phyloP scores from a whole-genome alignment of 805 yeast species.

The Sugiyamaella valdiviana region DNA sequence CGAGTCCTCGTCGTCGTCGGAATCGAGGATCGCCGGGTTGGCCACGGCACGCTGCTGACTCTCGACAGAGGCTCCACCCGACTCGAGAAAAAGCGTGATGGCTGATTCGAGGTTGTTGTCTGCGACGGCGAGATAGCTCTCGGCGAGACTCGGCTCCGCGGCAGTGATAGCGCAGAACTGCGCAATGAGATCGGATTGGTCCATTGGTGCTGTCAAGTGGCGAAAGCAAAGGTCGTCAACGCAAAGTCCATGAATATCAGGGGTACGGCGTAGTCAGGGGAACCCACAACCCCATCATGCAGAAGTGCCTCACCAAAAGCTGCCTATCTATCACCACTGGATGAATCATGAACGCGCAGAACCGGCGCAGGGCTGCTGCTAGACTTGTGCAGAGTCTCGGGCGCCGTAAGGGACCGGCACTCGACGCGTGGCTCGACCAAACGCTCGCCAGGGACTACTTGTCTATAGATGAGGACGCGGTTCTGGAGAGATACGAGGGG shows the following conservation, averaged over 20 bases:
- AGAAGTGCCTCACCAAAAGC: no score
- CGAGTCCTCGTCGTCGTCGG: conserved; percentile 5
- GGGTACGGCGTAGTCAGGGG: no score
- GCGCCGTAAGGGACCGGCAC: background rate
- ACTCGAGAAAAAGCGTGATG: conserved; percentile 72
- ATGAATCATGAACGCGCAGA: conserved; percentile 5
- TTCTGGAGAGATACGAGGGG: conserved; percentile 17
- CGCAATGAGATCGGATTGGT: conserved; percentile 39
- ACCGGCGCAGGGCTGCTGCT: background rate
- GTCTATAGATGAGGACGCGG: conserved; percentile 14
- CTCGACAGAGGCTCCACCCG: conserved; percentile 34
- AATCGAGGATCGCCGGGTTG: conserved; percentile 1
- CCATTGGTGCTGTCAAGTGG: conserved; percentile 12
- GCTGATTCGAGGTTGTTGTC: conserved; percentile 78
- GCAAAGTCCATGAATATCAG: no score
- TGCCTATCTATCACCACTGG: no score
- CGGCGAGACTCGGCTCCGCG: conserved; percentile 60
- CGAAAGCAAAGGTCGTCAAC: background rate
- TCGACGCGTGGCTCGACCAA: conserved; percentile 23
- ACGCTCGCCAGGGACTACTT: conserved; percentile 32
- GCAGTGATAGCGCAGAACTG: conserved; percentile 83
- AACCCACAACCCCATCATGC: no score
- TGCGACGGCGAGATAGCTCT: conserved; percentile 70
- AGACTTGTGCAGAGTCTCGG: conserved; percentile 1
- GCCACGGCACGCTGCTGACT: conserved; percentile 17